Base-by-base conservation (phyloP, 2,329 filamentous ascomycete species). In the Pestalotiopsis sp. region DNA sequence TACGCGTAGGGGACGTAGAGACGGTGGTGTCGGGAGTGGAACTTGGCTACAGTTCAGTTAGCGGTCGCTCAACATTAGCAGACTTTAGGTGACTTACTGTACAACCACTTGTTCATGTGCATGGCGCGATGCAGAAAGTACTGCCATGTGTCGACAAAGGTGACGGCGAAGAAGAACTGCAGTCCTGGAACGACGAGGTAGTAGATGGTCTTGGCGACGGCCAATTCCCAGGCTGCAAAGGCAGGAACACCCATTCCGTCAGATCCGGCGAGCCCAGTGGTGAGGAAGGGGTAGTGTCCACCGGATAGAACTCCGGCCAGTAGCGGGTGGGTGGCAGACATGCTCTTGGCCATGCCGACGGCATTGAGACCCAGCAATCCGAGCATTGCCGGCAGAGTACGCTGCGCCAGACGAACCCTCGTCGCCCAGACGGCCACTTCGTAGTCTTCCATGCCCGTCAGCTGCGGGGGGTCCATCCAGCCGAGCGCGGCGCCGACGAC, bases 1-100 rank as follows among this genome's bases (percentile, higher is more conserved):
- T 95, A 99, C 3, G 96, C 96, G 79, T 98, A 99, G 2, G 96
- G 96, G 3, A 98, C 96, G 79, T 99, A 98, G 40, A 99, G 90
- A 55, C 95, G 92, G 84, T 99, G 96, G 80, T 99, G 96, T 68
- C 95, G 91, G 60, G 94, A 95, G 83, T 98, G 96, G 82, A 98
- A 96, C 66, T 91, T 92, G 70, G 90, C 92, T 95, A 71, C 24
- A 59, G 66, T 69, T 52, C 66, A 40, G 71, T 13, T 56, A 13
- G 13, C 6, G 22, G 14, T 13, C 7, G 9, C 13, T 14, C 44
- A 48, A 48, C 4, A 26, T 26, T 26, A 26, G 26, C 1, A 26
- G 5, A 4, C 26, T 52, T 52, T 22, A 3, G 7, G 2, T 13
- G 14, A 87, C 92, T 81, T 85, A 96, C 93, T 92, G 85, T 98